Evolutionary conservation across 148 eudicot genomes (phyloP), one percentile per base, ranked within the genome.

Genomic region (Oxyria digyna): DNA sequence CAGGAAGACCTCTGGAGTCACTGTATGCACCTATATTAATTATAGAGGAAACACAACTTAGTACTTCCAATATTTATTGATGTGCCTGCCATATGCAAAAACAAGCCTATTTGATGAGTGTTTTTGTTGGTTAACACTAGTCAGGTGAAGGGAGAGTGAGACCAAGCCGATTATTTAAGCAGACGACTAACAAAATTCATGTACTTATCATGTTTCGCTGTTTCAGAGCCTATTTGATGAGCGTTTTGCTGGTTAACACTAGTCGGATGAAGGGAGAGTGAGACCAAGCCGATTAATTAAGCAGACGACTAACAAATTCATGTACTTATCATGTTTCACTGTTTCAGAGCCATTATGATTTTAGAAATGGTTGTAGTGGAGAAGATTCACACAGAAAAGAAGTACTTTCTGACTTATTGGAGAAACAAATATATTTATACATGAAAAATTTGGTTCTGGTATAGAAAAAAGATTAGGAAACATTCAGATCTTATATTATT

Each of bases 1-100:
- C 99, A 74, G 93, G 91, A 77, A 91, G 71, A 42, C 99, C 99
- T 77, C 99, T 87, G 63, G 99, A 91, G 80, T 94, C 99, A 79
- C 99, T 94, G 79, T 94, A 94, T 33, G 99, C 99, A 76, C 99
- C 99, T 94, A 74, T 69, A 50, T 45, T 37, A 74, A 70, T 41
- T 23, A 65, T 69, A 9, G 37, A 49, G 49, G 64, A 21, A 43
- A 41, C 32, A 72, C 4, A 77, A 50, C 20, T 29, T 37, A 59
- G 35, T 59, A 59, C 65, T 59, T 59, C n/a, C 20, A 29, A 33
- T 59, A 59, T 29, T 13, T 59, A 27, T 29, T 23, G 31, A 52
- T 52, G 27, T 52, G 62, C 27, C 11, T 50, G 59, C 13, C 59
- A 21, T 24, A 3, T 9, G 29, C 59, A 52, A 14, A 9, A 26